Base-by-base conservation (phyloP, 2,329 filamentous ascomycete species). In the Nothophaeocryptopus gaeumannii region DNA sequence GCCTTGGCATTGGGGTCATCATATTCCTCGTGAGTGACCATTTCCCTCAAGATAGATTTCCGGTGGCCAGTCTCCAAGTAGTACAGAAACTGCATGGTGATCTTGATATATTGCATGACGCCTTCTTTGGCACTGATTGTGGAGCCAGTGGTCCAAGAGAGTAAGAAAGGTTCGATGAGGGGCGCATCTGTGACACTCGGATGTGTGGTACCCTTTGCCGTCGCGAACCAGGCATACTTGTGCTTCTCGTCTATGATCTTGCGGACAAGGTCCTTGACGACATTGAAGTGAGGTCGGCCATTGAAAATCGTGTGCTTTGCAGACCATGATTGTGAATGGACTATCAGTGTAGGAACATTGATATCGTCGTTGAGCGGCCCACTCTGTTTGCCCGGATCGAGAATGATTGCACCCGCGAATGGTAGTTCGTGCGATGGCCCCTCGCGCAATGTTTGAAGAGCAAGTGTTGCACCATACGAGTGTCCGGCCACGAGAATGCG, bases 251-350 rank as follows among this genome's bases (percentile, higher is more conserved):
- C 67, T 15, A 63, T 58, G 39, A 78, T 70, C 51, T 69, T 65
- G 14, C 72, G 66, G 2, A 79, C 79, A 2, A 86, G 70, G 7
- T 78, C 77, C 47, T 74, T 75, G 7, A 86, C 82, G 0, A 80
- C 78, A 32, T 81, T 77, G 51, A 86, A 86, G 64, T 86, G 83
- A 37, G 82, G 77, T 5, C 81, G 74, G 3, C 80, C 82, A 56
- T 80, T 82, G 68, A 86, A 86, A 39, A 81, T 61, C 31, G 74
- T 77, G 51, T 71, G 66, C n/a, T 72, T 70, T 31, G 73, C 73
- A 31, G 80, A 84, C 83, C 84, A 87, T 7, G 82, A 79, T 52
- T 81, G 76, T 40, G 81, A 85, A 67, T 87, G 80, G 34, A 86
- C 71, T 26, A 86, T 71, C 39, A 86, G 67, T 2, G 82, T 63